Base-by-base conservation (phyloP, 805 yeast genomes). In the Lipomyces sp. region DNA sequence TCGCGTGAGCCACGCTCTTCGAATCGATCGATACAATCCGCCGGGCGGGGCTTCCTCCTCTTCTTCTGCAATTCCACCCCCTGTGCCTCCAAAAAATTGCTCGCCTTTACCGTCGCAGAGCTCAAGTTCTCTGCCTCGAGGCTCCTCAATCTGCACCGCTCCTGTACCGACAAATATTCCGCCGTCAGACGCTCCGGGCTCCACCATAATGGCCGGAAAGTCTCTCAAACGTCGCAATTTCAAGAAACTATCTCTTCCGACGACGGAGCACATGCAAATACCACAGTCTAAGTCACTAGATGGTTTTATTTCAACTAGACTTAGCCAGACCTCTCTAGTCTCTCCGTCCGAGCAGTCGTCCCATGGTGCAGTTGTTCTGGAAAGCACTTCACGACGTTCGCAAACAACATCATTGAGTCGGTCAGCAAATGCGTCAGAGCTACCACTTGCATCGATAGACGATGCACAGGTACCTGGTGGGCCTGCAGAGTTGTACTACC, bases 221-320 rank as follows among this genome's bases (percentile, higher is more conserved):
- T 72, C 83, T 1, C 62, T 82, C 49, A 78, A 77, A 56, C 71
- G 86, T 58, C 70, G 79, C 49, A 83, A 83, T 60, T 65, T 81
- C 58, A 83, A 83, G 65, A 74, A 79, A 55, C 69, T 82, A 34
- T 75, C 79, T 7, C 65, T 82, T 10, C 53, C 62, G 23, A 19
- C 58, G 14, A 23, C 42, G 35, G 28, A 39, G 18, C 36, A 55
- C 24, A 38, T 57, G 4, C 49, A 65, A 4, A 42, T 64, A 8
- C 40, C 56, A n/a, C 38, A 59, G 8, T 24, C 55, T 13, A 35
- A 53, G 10, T 31, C 48, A 2, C 22, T 37, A 4, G 46, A 41
- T 7, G 48, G 26, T 19, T 28, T 39, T 26, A 38, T 22, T 10
- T 43, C 43, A 13, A 8, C 34, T 5, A 34, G 44, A 34, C 31